phyloP scores from a whole-genome alignment of 306 rosid genomes.

The Gillenia trifoliata region DNA sequence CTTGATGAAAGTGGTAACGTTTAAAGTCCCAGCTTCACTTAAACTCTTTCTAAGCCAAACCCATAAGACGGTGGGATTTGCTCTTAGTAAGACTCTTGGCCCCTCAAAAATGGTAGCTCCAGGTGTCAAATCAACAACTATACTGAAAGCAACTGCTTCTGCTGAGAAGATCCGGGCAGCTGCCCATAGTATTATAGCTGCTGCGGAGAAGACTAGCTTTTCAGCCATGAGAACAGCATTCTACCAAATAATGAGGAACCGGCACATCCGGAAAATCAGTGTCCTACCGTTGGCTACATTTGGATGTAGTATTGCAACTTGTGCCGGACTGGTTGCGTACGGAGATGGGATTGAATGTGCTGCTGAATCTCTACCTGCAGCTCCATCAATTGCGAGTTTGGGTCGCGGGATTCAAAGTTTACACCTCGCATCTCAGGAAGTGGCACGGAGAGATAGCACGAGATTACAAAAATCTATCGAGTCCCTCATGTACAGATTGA shows the following conservation, averaged over 20 bases:
- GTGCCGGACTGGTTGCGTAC: slow-evolving; percentile 52
- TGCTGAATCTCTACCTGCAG: slow-evolving; percentile 53
- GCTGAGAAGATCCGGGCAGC: slow-evolving; percentile 73
- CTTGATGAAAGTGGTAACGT: slow-evolving; percentile 6
- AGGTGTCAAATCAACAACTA: slow-evolving; percentile 49
- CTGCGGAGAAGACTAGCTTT: slow-evolving; percentile 68
- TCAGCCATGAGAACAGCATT: slow-evolving; percentile 77
- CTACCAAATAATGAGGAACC: slow-evolving; percentile 80
- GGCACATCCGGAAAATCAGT: slow-evolving; percentile 44
- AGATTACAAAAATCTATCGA: slow-evolving; percentile 54
- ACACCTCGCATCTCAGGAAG: slow-evolving; percentile 43
- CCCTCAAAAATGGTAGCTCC: slow-evolving; percentile 57
- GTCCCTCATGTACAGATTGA: slow-evolving; percentile 45
- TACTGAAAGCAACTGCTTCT: slow-evolving; percentile 58
- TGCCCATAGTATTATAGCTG: slow-evolving; percentile 62
- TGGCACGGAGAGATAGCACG: slow-evolving; percentile 46
- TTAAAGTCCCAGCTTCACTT: slow-evolving; percentile 49
- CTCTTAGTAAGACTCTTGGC: slow-evolving; percentile 34
- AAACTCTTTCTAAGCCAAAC: slow-evolving; percentile 48
- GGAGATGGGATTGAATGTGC: slow-evolving; percentile 83
- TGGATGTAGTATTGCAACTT: slow-evolving; percentile 59
- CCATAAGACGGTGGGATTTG: slow-evolving; percentile 45
- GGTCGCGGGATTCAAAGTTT: slow-evolving; percentile 69
- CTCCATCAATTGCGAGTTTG: slow-evolving; percentile 73
- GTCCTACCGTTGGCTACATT: slow-evolving; percentile 73